phyloP scores from a whole-genome alignment of 352 stramenopile species.

The Thraustochytrium striatum region DNA sequence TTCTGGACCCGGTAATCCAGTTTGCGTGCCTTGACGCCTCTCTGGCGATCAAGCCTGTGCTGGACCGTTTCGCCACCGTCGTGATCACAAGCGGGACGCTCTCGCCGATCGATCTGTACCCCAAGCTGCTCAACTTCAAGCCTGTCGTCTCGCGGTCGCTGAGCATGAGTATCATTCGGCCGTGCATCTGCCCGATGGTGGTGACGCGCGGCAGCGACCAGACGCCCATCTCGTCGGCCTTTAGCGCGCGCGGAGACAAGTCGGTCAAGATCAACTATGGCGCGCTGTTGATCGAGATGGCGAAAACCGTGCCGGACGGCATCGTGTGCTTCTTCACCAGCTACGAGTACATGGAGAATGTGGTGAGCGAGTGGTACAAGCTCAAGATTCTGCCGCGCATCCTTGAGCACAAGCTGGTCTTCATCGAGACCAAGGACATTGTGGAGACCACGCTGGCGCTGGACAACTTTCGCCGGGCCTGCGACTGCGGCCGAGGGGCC shows the following conservation, averaged over 20 bases:
- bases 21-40: slow-evolving; percentile 81
- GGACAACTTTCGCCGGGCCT: slow-evolving; percentile 97
- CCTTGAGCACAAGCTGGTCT: slow-evolving; percentile 93
- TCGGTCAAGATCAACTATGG: slow-evolving; percentile 91
- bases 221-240: slow-evolving; percentile 89
- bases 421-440: slow-evolving; percentile 99
- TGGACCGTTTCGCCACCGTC: slow-evolving; percentile 86
- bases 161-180: slow-evolving; percentile 91
- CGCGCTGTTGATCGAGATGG: slow-evolving; percentile 88
- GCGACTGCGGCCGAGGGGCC: slow-evolving; percentile 88
- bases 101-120: slow-evolving; percentile 97
- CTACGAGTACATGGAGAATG: slow-evolving; percentile 98
- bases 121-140: slow-evolving; percentile 95
- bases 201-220: slow-evolving; percentile 95
- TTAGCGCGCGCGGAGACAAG: slow-evolving; percentile 72
- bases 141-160: slow-evolving; percentile 90
- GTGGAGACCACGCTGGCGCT: slow-evolving; percentile 97
- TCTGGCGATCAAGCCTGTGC: slow-evolving; percentile 95
- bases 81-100: slow-evolving; percentile 87
- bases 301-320: slow-evolving; percentile 87
- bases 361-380: slow-evolving; percentile 93
- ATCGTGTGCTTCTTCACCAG: slow-evolving; percentile 99
- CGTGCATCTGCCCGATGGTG: slow-evolving; percentile 88
- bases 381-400: slow-evolving; percentile 67
- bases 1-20: slow-evolving; percentile 58